Evolutionary conservation across 2,329 filamentous ascomycete species (phyloP).

Genomic region (Fusarium solani-melongenae): DNA sequence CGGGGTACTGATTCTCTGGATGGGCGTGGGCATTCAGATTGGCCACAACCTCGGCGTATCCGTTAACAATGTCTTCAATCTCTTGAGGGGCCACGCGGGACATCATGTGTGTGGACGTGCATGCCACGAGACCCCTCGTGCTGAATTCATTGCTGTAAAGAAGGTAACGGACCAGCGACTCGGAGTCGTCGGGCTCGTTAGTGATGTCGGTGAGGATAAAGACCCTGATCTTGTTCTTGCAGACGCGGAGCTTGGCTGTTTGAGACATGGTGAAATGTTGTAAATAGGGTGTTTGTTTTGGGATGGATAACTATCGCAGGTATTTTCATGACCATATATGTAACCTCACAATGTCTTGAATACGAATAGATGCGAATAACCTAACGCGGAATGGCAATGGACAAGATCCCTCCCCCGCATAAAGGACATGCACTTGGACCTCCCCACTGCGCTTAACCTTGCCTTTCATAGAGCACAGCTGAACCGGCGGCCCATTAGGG

Average conservation of each 20-base stretch:
- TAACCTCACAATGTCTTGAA: neutral
- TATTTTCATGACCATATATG: neutral
- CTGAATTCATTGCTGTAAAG: neutral
- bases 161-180: neutral
- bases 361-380: neutral
- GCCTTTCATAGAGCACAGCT: neutral
- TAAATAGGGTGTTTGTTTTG: neutral
- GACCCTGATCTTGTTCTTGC: neutral
- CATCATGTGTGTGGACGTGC: neutral
- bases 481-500: neutral
- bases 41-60: neutral
- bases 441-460: neutral
- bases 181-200: neutral
- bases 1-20: neutral
- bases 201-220: constrained; percentile 2
- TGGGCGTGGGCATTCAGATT: neutral
- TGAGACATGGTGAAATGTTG: neutral
- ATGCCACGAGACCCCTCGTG: neutral
- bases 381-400: neutral
- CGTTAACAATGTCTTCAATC: neutral
- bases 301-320: accelerated
- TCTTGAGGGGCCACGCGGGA: neutral
- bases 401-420: neutral
- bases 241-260: neutral
- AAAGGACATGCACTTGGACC: neutral